Percentiles rank a stretch among this genome's conserved stretches.
phyloP scores from a whole-genome alignment of 768 basidiomycete genomes.

The Lyophyllum semitale region DNA sequence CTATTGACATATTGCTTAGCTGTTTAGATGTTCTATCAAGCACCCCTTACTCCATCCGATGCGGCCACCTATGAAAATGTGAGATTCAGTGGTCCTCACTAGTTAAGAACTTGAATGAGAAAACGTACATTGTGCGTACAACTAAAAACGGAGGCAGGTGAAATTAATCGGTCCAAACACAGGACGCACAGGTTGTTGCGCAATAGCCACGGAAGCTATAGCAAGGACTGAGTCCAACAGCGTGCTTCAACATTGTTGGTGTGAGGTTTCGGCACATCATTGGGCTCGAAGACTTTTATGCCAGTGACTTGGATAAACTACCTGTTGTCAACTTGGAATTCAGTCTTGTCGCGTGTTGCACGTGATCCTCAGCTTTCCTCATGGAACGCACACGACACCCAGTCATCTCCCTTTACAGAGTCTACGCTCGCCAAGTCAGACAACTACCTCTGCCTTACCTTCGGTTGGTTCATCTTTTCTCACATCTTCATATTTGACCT shows the following conservation, averaged over 20 bases:
- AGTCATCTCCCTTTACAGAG: slow-evolving; percentile 38
- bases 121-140: slow-evolving; percentile 22
- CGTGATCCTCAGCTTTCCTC: neutral
- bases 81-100: neutral
- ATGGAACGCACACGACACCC: neutral
- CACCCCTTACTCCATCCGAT: slow-evolving; percentile 24
- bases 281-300: neutral
- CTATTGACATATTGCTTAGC: slow-evolving; percentile 6
- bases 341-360: too few species aligned
- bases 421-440: slow-evolving; percentile 42
- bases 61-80: slow-evolving; percentile 21
- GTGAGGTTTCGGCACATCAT: neutral
- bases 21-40: neutral
- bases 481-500: neutral
- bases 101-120: neutral
- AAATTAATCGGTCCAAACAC: neutral
- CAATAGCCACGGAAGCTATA: slow-evolving; percentile 13
- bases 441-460: slow-evolving; percentile 45
- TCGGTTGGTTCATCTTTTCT: slow-evolving; percentile 29
- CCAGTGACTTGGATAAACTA: slow-evolving; percentile 1
- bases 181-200: slow-evolving; percentile 23
- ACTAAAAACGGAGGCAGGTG: neutral
- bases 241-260: slow-evolving; percentile 14
- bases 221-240: slow-evolving; percentile 6
- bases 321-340: too few species aligned